Percentiles rank a stretch among this genome's conserved stretches.
These are phyloP conservation scores for Geotrichum cucujoidarum DNA, from an alignment of 1,139 yeast species.

Conservation along the genomic window DNA sequence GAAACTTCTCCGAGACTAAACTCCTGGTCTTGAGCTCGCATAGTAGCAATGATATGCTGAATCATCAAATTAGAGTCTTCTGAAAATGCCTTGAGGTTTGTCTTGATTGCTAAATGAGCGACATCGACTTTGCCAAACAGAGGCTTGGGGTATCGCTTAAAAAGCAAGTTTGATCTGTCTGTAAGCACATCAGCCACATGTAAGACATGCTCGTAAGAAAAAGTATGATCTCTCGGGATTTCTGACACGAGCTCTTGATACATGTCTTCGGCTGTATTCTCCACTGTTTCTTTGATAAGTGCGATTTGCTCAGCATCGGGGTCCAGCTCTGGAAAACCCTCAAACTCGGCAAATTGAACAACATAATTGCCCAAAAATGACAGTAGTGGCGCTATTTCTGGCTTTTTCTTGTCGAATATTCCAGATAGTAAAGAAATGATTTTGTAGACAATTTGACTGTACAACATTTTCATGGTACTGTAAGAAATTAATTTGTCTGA, in stretches of 20 bases:
- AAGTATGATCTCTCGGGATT: conserved; percentile 62
- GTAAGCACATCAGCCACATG: conserved; percentile 56
- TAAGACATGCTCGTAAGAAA: conserved; percentile 54
- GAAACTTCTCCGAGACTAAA: conserved; percentile 58
- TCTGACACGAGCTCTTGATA: conserved; percentile 54
- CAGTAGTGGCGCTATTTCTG: conserved; percentile 57
- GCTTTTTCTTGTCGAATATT: conserved; percentile 50
- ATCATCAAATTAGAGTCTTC: conserved; percentile 62
- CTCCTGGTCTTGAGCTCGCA: conserved; percentile 34
- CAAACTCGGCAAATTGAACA: conserved; percentile 47
- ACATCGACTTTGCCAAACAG: conserved; percentile 56
- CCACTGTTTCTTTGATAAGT: conserved; percentile 45
- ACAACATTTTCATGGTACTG: conserved; percentile 45
- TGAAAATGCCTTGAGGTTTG: conserved; percentile 56
- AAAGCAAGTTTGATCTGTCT: conserved; percentile 48
- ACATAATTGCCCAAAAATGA: conserved; percentile 49
- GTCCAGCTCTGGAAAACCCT: conserved; percentile 39
- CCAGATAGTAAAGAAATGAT: conserved; percentile 45
- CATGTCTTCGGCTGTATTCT: conserved; percentile 52
- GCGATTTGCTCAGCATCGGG: conserved; percentile 50
- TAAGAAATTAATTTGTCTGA: conserved; percentile 53
- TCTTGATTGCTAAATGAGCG: conserved; percentile 51
- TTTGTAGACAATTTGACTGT: conserved; percentile 46
- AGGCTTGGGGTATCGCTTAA: conserved; percentile 58
- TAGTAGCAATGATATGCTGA: conserved; percentile 47